Base-by-base conservation (phyloP, 169 alveolate genomes). In the Plasmodium knowlesi region DNA sequence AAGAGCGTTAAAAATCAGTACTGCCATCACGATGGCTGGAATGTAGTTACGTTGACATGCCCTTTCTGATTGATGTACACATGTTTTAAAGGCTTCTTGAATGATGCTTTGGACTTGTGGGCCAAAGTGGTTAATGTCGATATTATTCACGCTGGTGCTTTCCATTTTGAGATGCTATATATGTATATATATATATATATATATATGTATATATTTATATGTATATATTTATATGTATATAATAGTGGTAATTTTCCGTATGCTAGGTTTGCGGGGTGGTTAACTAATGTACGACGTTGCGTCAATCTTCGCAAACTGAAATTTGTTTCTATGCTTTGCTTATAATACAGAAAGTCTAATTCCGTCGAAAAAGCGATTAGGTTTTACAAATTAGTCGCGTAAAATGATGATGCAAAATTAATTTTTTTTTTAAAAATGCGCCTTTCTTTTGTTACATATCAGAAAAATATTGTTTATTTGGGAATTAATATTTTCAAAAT, bases 41-140 rank as follows among this genome's bases (percentile, higher is more conserved):
- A 79, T 19, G 57, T 79, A 79, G 70, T 30, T 43, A 43, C 84
- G 84, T 79, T 79, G 84, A n/a, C 84, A 79, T 79, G 70, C 19
- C 39, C 16, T 79, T 50, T 79, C 25, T 37, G 84, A 79, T 43
- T 79, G 28, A n/a, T 0, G 46, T 19, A 79, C 50, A 41, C 84
- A 79, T 3, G 70, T 5, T 79, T 43, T 79, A 79, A 79, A 79
- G 57, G 84, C 84, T 41, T 79, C 84, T 73, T 19, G 41, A 41
- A 79, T 5, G 5, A 79, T 30, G 46, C 16, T 14, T 14, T 79
- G 71, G 25, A 79, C n/a, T 41, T 79, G 61, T 5, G 84, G 84
- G 46, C 41, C 84, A 41, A 19, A 41, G 54, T 19, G 12, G 70
- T n/a, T 43, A 41, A 79, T 43, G 32, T 79, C 73, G 16, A 79